These are phyloP conservation scores for Penicillium coprophilum DNA, from an alignment of 495 filamentous ascomycete species.

Conservation along the genomic window DNA sequence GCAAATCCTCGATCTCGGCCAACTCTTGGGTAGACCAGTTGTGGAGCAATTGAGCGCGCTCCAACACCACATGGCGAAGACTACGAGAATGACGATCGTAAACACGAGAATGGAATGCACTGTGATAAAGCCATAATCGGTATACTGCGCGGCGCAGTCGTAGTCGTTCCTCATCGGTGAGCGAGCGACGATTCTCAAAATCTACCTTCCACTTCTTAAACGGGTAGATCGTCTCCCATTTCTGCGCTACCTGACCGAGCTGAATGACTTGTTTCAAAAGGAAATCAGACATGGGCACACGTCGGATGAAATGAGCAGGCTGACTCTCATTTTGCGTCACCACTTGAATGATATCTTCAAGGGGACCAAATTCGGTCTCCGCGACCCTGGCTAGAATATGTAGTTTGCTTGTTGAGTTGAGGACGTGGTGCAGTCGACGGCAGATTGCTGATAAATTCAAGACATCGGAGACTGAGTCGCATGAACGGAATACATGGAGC, in stretches of 20 bases:
- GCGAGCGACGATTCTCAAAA: slow-evolving; percentile 60
- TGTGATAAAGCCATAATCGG: slow-evolving; percentile 64
- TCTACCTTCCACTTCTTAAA: slow-evolving; percentile 62
- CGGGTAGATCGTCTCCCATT: slow-evolving; percentile 69
- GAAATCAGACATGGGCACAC: slow-evolving; percentile 49
- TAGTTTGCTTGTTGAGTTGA: slow-evolving; percentile 51
- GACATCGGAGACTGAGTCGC: slow-evolving; percentile 51
- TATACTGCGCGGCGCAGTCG: slow-evolving; percentile 67
- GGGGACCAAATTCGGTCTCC: slow-evolving; percentile 60
- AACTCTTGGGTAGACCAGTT: slow-evolving; percentile 56
- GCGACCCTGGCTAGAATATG: slow-evolving; percentile 52
- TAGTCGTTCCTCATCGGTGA: slow-evolving; percentile 55
- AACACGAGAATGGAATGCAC: slow-evolving; percentile 53
- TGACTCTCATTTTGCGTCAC: slow-evolving; percentile 59
- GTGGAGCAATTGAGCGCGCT: slow-evolving; percentile 55
- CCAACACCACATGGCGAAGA: slow-evolving; percentile 40
- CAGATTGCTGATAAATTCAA: slow-evolving; percentile 55
- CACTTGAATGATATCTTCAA: slow-evolving; percentile 59
- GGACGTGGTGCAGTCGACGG: slow-evolving; percentile 54
- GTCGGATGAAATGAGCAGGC: slow-evolving; percentile 50
- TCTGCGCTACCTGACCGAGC: slow-evolving; percentile 57
- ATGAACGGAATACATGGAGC: slow-evolving; percentile 59
- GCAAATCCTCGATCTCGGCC: slow-evolving; percentile 57
- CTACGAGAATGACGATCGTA: slow-evolving; percentile 50
- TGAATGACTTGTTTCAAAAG: slow-evolving; percentile 58